Base-by-base conservation (phyloP, 148 eudicot species). In the Limonium bicolor region DNA sequence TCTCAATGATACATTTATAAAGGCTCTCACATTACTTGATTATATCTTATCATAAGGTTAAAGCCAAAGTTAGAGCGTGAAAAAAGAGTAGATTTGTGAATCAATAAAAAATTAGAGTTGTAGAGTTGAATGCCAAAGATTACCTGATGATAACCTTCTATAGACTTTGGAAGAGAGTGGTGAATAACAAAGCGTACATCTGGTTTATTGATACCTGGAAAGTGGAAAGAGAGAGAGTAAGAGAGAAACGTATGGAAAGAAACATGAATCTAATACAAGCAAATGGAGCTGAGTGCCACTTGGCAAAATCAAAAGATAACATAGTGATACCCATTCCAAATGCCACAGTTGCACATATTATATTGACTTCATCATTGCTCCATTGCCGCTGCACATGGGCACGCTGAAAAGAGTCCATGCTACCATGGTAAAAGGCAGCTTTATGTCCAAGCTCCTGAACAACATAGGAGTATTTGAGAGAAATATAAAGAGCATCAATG, bases 91-190 rank as follows among this genome's bases (percentile, higher is more conserved):
- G 13, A 23, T 10, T 15, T 6, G 25, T 46, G 31, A 48, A 1
- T 10, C n/a, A 7, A 24, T 20, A 47, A n/a, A 36, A 41, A 42
- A 20, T 16, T 20, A 14, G 30, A 54, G n/a, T 21, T 5, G 22
- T 21, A 14, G 34, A 22, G 15, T 19, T 16, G 28, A 20, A 13
- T 13, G 25, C 14, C 7, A 28, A 6, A 14, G 11, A 22, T 31
- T 31, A 90, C 99, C 87, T 90, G 99, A 66, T 90, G 99, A 65
- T 90, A 90, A 50, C 99, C 99, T 76, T 90, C 99, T 53, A 90
- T 73, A 36, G 99, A 90, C 62, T 90, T 90, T 29, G 99, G 99
- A 50, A 90, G 68, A 57, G 99, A 90, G 54, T 90, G 99, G 64
- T 90, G 99, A 66, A 90, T 90, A 60, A 90, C 99, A 44, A 90